Percentiles rank a stretch among this genome's conserved stretches.
These are phyloP conservation scores for Anacardium occidentale DNA, from an alignment of 345 rosid genomes.

Conservation along the genomic window DNA sequence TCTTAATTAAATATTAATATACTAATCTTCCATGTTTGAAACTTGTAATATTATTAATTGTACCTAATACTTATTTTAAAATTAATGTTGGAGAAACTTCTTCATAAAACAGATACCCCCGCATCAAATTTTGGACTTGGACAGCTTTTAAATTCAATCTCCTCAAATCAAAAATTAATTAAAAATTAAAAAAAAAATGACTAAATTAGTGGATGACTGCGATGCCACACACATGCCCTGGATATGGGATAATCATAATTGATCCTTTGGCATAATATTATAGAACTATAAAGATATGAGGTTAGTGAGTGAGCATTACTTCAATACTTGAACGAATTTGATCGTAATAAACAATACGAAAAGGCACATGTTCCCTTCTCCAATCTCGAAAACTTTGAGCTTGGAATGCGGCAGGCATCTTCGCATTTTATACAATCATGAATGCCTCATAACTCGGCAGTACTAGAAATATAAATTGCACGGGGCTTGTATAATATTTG, in stretches of 20 bases:
- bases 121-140: too few species aligned
- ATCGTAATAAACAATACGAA: background rate
- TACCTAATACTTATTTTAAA: conserved; percentile 15
- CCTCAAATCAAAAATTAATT: too few species aligned
- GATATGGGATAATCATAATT: too few species aligned
- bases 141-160: too few species aligned
- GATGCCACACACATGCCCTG: too few species aligned
- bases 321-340: conserved; percentile 6
- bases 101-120: conserved; percentile 1
- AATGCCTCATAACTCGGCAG: too few species aligned
- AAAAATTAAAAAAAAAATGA: too few species aligned
- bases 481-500: too few species aligned
- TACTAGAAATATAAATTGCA: too few species aligned
- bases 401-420: background rate
- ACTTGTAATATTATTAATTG: background rate
- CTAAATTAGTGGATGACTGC: too few species aligned
- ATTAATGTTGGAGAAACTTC: background rate
- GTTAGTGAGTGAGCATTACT: background rate
- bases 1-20: too few species aligned
- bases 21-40: background rate
- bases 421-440: too few species aligned
- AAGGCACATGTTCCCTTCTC: conserved; percentile 10
- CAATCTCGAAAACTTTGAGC: conserved; percentile 12
- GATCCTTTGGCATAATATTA: background rate
- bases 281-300: background rate